These are phyloP conservation scores for Rubroboletus pulcherrimus DNA, from an alignment of 768 basidiomycete species.

Conservation along the genomic window DNA sequence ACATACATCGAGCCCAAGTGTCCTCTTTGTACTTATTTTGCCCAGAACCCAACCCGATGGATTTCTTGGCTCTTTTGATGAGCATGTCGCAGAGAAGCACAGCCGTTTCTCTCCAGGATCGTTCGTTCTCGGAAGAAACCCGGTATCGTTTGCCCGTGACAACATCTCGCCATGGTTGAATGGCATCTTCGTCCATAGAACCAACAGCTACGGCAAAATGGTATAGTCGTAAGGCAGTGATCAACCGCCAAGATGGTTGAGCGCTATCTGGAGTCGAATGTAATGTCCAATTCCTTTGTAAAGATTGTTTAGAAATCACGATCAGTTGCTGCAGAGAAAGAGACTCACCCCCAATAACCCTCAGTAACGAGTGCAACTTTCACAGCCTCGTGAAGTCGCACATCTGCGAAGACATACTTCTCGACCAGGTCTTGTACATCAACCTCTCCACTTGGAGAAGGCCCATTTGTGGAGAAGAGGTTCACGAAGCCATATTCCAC, in stretches of 20 bases:
- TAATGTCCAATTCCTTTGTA: constrained; percentile 73
- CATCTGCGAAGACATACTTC: constrained; percentile 44
- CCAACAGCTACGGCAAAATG: constrained; percentile 39
- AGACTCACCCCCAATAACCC: constrained; percentile 81
- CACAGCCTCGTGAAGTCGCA: constrained; percentile 42
- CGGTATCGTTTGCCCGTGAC: constrained; percentile 41
- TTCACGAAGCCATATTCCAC: constrained; percentile 89
- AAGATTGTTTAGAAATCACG: neutral
- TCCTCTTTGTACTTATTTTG: neutral
- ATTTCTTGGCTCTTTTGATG: constrained; percentile 30
- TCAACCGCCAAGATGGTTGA: constrained; percentile 77
- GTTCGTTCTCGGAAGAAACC: constrained; percentile 49
- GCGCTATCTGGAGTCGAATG: constrained; percentile 57
- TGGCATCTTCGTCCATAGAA: constrained; percentile 24
- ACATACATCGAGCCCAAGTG: constrained; percentile 34
- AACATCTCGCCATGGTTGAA: constrained; percentile 54
- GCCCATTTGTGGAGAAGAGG: constrained; percentile 25
- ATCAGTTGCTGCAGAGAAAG: neutral
- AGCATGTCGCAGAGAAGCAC: constrained; percentile 38
- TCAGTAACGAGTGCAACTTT: constrained; percentile 51
- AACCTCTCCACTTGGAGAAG: constrained; percentile 47
- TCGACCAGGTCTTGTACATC: constrained; percentile 57
- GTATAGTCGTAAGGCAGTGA: constrained; percentile 67
- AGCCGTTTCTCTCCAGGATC: constrained; percentile 42
- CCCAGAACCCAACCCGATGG: constrained; percentile 1